Conservation (phyloP, 805 yeast genomes). For the Suhomyces sp. region DNA sequence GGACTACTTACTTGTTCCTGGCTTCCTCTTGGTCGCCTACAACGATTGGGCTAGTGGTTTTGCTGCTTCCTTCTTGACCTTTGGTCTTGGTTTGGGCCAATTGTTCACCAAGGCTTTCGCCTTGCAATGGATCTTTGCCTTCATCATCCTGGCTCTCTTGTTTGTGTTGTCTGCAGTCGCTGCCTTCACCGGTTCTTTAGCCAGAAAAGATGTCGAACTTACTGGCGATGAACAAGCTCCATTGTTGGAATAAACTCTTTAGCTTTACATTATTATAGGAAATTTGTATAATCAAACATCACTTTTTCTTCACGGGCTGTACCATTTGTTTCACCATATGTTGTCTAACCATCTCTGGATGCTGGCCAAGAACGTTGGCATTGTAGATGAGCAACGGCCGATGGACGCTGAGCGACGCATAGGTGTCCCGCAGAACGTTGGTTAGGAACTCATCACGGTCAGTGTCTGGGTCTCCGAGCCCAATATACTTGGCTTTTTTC, state of each 20-base stretch:
- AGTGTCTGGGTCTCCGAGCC: slow-evolving; percentile 75
- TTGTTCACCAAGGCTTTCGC: slow-evolving; percentile 66
- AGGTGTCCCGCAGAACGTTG: slow-evolving; percentile 66
- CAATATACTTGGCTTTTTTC: slow-evolving; percentile 61
- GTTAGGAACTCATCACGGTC: slow-evolving; percentile 64
- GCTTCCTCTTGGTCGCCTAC: slow-evolving; percentile 51
- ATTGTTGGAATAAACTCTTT: slow-evolving; percentile 21
- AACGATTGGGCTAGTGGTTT: slow-evolving; percentile 73
- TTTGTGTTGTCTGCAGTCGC: slow-evolving; percentile 50
- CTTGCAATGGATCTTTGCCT: slow-evolving; percentile 84
- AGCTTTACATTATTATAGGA: not conserved
- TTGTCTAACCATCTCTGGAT: slow-evolving; percentile 27
- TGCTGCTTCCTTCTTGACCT: slow-evolving; percentile 52
- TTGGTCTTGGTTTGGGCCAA: slow-evolving; percentile 72
- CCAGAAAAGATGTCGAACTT: not conserved
- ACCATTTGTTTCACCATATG: slow-evolving; percentile 36
- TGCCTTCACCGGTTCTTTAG: slow-evolving; percentile 35
- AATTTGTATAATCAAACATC: not conserved
- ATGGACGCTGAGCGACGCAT: slow-evolving; percentile 60
- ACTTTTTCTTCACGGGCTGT: slow-evolving; percentile 1
- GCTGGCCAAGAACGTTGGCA: slow-evolving; percentile 49
- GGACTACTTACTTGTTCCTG: slow-evolving; percentile 71
- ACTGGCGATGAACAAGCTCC: slow-evolving; percentile 34
- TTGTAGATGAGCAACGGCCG: slow-evolving; percentile 52
- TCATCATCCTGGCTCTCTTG: slow-evolving; percentile 58